phyloP scores from a whole-genome alignment of 2,329 filamentous ascomycete genomes.

The Colletotrichum graminicola region DNA sequence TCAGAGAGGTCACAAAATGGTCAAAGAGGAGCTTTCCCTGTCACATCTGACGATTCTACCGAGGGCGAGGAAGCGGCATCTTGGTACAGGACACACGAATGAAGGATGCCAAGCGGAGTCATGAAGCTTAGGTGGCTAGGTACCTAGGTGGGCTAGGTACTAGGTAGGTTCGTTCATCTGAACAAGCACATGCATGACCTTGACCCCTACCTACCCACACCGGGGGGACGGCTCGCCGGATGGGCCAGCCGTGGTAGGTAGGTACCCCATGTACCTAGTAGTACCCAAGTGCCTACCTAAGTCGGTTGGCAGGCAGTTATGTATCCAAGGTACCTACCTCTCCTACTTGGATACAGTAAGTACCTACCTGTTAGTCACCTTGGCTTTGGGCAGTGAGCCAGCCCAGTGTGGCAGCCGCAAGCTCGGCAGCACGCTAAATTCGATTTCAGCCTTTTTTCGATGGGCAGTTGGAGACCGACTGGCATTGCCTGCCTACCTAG shows the following conservation, averaged over 20 bases:
- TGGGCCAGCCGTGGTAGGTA: not conserved
- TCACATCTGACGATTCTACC: not conserved
- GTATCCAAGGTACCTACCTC: no score
- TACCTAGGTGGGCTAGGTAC: no score
- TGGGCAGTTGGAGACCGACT: not conserved
- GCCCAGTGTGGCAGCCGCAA: slow-evolving; percentile 3
- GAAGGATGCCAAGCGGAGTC: not conserved
- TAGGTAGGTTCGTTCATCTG: no score
- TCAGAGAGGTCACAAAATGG: no score
- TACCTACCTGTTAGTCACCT: no score
- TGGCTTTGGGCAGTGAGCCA: no score
- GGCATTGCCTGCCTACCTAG: not conserved
- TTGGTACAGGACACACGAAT: slow-evolving; percentile 23
- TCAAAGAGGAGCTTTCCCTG: no score
- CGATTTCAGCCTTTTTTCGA: slow-evolving; percentile 2
- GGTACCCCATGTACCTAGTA: no score
- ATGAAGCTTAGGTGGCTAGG: not conserved
- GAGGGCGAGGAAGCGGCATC: slow-evolving; percentile 26
- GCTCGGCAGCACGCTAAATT: not conserved
- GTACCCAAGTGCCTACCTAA: no score
- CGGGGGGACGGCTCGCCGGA: slow-evolving; percentile 1
- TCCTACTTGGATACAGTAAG: no score
- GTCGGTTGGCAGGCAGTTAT: no score
- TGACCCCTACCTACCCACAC: not conserved
- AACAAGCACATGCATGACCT: no score